Base-by-base conservation (phyloP, 495 filamentous ascomycete genomes). In the Xeromyces bisporus region DNA sequence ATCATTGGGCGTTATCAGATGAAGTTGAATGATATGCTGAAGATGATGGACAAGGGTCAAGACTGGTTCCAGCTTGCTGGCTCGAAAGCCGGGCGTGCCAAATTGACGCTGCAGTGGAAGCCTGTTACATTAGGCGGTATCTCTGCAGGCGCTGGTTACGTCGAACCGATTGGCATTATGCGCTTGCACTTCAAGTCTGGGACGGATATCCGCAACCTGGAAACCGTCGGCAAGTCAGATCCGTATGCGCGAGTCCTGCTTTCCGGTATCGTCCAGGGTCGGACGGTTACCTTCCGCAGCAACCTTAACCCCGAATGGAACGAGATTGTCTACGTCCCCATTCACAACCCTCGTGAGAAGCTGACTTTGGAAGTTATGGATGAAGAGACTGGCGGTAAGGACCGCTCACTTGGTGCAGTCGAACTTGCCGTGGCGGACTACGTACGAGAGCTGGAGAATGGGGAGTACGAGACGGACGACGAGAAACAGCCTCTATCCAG, bases 231-330 rank as follows among this genome's bases (percentile, higher is more conserved):
- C 53, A 94, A 94, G 56, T 94, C 87, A 7, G 89, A 99, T 50
- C 81, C 89, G 0, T 99, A 96, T 45, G 81, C 70, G 15, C 75
- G 86, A 11, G 77, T 94, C 6, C 58, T 94, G 26, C 67, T 93
- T 17, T 91, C 84, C 18, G 87, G 89, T 17, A 67, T 94, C 29
- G 77, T 87, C 43, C 92, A 81, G 46, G 86, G 66, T 12, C 71
- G 83, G 31, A 93, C 91, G 1, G 89, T 99, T 28, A 94, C 89
- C 1, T 93, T 87, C 57, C 74, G 84, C 43, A 99, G 87, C 48
- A 93, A 93, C 44, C 72, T 99, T 12, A 81, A 93, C 43, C 89
- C 89, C 2, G 75, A 91, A 18, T 99, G 80, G 79, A 84, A 99
- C 44, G 91, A 99, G 51, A 71, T 96, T 8, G 66, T 92, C 26